Percentiles rank a stretch among this genome's conserved stretches.
Evolutionary conservation across 106 monocot species (phyloP).

Genomic region (Dioscorea zingiberensis): DNA sequence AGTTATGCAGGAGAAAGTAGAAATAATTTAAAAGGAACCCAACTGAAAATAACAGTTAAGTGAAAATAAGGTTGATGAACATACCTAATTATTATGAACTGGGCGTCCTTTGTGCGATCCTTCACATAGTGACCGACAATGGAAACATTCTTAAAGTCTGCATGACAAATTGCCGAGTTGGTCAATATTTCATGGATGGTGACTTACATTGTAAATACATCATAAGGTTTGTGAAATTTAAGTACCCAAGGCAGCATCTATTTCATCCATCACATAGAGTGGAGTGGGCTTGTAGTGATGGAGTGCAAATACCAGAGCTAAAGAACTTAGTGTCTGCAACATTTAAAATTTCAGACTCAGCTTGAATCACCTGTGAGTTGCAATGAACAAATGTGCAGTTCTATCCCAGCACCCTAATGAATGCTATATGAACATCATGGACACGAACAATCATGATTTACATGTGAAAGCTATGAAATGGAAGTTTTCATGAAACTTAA

Average conservation of each 20-base stretch:
- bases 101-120: slow-evolving; percentile 78
- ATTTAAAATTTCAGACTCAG: not conserved
- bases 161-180: not conserved
- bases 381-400: no score
- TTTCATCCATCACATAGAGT: slow-evolving; percentile 97
- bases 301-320: slow-evolving; percentile 93
- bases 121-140: slow-evolving; percentile 89
- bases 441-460: no score
- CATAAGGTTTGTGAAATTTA: not conserved
- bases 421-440: no score
- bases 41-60: no score
- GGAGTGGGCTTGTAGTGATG: slow-evolving; percentile 99
- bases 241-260: slow-evolving; percentile 95
- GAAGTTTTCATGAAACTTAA: no score
- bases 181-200: no score
- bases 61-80: no score
- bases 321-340: slow-evolving; percentile 83
- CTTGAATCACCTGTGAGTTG: not conserved
- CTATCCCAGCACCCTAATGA: no score
- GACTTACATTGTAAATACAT: not conserved
- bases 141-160: slow-evolving; percentile 98
- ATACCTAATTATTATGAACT: slow-evolving; percentile 94
- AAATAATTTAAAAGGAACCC: not conserved
- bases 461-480: no score
- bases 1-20: not conserved